Percentiles rank a stretch among this genome's conserved stretches.
These are phyloP conservation scores for Eucalyptus polyanthemos DNA, from an alignment of 345 rosid species.

Conservation along the genomic window DNA sequence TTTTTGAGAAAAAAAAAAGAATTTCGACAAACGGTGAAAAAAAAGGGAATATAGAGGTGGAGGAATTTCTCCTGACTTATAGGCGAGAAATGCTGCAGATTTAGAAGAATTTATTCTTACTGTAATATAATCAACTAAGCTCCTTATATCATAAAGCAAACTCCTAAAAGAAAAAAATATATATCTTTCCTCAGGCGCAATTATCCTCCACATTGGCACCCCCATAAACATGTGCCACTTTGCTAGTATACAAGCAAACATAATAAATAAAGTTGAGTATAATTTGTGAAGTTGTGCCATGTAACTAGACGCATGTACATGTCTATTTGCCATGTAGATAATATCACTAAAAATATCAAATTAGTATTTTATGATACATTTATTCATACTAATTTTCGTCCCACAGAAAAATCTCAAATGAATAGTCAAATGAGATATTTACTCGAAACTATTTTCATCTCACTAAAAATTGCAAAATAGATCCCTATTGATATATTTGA, in stretches of 20 bases:
- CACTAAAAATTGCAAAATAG: neutral
- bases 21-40: neutral
- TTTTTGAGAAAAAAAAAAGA: neutral
- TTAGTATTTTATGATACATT: neutral
- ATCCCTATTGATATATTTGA: rapidly evolving
- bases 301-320: neutral
- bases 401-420: rapidly evolving
- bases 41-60: neutral
- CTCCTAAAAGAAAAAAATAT: neutral
- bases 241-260: neutral
- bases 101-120: neutral
- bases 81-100: neutral
- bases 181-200: neutral
- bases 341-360: neutral
- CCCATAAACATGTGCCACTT: neutral
- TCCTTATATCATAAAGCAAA: neutral
- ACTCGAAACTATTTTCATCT: neutral
- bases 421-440: neutral
- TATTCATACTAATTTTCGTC: rapidly evolving
- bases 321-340: neutral
- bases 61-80: neutral
- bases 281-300: neutral
- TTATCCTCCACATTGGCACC: neutral
- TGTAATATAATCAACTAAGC: neutral
- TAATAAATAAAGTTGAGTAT: neutral